phyloP scores from a whole-genome alignment of 768 basidiomycete species.

The Serendipita sp. region DNA sequence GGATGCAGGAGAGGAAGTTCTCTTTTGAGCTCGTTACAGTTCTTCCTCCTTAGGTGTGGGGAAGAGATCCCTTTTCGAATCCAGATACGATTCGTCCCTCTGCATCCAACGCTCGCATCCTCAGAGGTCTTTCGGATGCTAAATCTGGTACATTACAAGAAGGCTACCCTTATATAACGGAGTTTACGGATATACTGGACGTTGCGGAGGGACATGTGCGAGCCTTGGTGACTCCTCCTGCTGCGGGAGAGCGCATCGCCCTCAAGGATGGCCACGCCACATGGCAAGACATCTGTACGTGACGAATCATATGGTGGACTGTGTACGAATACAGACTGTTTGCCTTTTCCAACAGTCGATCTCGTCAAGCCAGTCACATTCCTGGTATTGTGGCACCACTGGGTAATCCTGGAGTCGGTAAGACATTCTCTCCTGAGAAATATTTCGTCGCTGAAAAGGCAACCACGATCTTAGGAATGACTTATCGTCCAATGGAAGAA shows the following conservation, averaged over 20 bases:
- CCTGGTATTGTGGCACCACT: neutral
- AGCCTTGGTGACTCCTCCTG: constrained; percentile 35
- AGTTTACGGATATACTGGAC: constrained; percentile 33
- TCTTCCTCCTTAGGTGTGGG: constrained; percentile 4
- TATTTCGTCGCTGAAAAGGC: neutral
- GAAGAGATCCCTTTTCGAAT: neutral
- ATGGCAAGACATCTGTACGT: neutral
- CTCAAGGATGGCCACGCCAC: neutral
- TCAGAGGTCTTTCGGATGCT: neutral
- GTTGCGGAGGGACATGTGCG: constrained; percentile 36
- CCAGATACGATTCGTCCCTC: neutral
- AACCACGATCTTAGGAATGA: neutral
- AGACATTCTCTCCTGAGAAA: neutral
- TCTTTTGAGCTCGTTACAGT: constrained; percentile 9
- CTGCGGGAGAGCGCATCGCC: constrained; percentile 38
- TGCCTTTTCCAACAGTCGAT: neutral
- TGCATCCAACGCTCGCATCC: neutral
- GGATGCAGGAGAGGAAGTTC: neutral
- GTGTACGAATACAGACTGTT: neutral
- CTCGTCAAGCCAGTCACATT: neutral
- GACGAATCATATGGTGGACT: neutral
- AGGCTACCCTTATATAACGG: neutral
- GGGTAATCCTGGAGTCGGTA: neutral
- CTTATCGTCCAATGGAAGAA: neutral
- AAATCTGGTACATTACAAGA: neutral